A percentile compares a stretch with the other conserved stretches of the same genome.
Conservation (phyloP, 257 asterid genomes). For the Solanum dulcamara region DNA sequence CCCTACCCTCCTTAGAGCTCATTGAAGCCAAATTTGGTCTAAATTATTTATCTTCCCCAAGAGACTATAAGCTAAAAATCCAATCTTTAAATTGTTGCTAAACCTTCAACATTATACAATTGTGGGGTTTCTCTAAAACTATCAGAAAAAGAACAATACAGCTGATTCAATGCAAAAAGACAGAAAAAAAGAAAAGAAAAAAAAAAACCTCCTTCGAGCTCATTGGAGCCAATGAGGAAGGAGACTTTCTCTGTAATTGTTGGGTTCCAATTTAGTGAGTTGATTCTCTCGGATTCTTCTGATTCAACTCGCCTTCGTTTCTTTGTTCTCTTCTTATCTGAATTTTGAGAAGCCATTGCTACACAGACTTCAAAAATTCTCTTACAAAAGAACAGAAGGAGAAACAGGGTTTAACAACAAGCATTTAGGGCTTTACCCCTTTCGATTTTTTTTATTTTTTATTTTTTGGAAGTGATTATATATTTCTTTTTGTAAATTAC, state of each 20-base stretch:
- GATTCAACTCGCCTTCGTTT: slow-evolving; percentile 38
- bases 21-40: not conserved
- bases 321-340: slow-evolving; percentile 18
- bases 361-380: not conserved
- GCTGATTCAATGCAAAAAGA: not conserved
- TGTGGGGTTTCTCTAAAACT: not conserved
- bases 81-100: not conserved
- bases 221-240: slow-evolving; percentile 43
- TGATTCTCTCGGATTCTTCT: slow-evolving; percentile 38
- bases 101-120: not conserved
- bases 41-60: not conserved
- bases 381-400: not conserved
- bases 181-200: not conserved
- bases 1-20: not conserved
- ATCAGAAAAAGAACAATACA: not conserved
- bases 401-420: slow-evolving; percentile 12
- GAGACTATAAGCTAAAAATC: not conserved
- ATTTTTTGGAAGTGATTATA: not conserved
- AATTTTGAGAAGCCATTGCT: slow-evolving; percentile 37
- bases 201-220: not conserved
- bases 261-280: slow-evolving; percentile 63
- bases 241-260: slow-evolving; percentile 40
- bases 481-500: not conserved
- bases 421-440: not conserved
- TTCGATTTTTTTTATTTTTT: no score